Conservation (phyloP, 768 basidiomycete species). For the Infundibulicybe gibba region DNA sequence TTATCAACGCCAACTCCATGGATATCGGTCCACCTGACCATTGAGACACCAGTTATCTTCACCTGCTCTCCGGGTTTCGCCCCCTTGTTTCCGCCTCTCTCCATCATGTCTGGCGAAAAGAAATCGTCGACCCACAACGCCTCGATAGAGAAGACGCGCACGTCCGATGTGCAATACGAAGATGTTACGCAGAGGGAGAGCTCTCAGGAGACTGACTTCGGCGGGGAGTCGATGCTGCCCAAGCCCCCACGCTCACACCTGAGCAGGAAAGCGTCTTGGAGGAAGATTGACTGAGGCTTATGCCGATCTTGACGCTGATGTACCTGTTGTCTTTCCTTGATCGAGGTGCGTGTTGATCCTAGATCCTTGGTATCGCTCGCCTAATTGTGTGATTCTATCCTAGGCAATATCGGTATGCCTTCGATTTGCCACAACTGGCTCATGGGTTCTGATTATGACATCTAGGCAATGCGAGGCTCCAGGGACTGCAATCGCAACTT, state of each 20-base stretch:
- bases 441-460: slow-evolving; percentile 2
- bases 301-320: slow-evolving; percentile 57
- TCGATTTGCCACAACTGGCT: background rate
- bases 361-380: background rate
- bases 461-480: slow-evolving; percentile 61
- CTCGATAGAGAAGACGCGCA: background rate
- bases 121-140: background rate
- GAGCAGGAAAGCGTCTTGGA: slow-evolving; percentile 51
- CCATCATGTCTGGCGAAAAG: background rate
- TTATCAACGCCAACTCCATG: too few relatives aligned
- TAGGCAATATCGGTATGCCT: slow-evolving; percentile 54
- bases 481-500: slow-evolving; percentile 57
- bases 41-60: too few relatives aligned
- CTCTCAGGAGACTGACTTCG: slow-evolving; percentile 28
- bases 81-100: background rate
- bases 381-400: background rate
- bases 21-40: too few relatives aligned
- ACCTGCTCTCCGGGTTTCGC: too few relatives aligned
- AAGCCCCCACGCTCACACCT: slow-evolving; percentile 40
- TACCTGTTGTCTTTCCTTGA: slow-evolving; percentile 66
- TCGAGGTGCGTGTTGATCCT: slow-evolving; percentile 37
- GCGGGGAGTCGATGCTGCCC: slow-evolving; percentile 40
- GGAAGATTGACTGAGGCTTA: slow-evolving; percentile 56
- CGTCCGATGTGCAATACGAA: background rate
- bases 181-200: background rate